Percentiles rank a stretch among this genome's conserved stretches.
These are phyloP conservation scores for Pyricularia sp. DNA, from an alignment of 2,329 filamentous ascomycete species.

Conservation along the genomic window DNA sequence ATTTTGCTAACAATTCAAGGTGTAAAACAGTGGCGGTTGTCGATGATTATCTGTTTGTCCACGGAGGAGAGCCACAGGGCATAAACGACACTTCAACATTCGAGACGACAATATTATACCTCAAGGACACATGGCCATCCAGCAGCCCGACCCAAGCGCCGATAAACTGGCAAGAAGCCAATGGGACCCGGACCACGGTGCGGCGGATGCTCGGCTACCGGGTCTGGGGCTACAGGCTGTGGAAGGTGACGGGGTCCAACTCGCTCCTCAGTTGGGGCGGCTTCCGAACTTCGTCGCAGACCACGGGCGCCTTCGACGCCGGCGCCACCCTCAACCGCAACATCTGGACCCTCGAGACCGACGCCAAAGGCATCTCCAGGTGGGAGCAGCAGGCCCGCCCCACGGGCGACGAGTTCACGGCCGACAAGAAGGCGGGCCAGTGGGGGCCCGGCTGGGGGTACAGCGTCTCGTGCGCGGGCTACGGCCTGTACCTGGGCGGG, in stretches of 20 bases:
- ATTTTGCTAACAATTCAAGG: not conserved
- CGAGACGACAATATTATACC: not conserved
- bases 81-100: not conserved
- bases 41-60: not conserved
- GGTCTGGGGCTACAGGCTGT: constrained; percentile 2
- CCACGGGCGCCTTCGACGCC: not conserved
- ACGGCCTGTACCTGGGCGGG: constrained; percentile 1
- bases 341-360: not conserved
- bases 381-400: not conserved
- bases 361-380: not conserved
- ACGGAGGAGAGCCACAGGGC: not conserved
- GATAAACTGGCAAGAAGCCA: not conserved
- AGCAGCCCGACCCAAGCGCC: not conserved
- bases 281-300: not conserved
- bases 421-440: not conserved
- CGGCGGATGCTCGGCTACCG: constrained; percentile 1
- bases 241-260: constrained; percentile 12
- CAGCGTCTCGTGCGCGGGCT: not conserved
- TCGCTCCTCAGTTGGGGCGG: constrained; percentile 3
- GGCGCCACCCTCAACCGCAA: not conserved
- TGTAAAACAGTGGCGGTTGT: not conserved
- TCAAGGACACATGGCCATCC: not conserved
- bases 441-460: constrained; percentile 3
- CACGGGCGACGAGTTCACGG: not conserved
- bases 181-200: not conserved